These are phyloP conservation scores for Tricholomella constricta DNA, from an alignment of 768 basidiomycete genomes.

Conservation along the genomic window DNA sequence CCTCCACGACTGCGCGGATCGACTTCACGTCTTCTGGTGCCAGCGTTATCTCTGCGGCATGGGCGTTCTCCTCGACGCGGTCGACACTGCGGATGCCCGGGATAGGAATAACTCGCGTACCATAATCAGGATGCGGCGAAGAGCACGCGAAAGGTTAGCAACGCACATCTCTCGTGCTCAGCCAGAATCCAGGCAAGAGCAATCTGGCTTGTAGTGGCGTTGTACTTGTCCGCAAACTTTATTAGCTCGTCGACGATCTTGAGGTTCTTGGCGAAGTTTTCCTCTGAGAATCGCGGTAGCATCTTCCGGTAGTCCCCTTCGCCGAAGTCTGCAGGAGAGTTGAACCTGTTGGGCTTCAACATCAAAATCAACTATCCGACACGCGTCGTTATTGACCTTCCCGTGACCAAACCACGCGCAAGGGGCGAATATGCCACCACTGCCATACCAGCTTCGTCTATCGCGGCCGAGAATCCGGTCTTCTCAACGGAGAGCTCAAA, in stretches of 20 bases:
- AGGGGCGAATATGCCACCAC: conserved; percentile 53
- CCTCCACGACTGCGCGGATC: conserved; percentile 21
- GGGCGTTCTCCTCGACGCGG: conserved; percentile 24
- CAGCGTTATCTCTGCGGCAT: conserved; percentile 19
- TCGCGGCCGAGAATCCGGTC: conserved; percentile 37
- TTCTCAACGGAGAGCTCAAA: conserved; percentile 47
- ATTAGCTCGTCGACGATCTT: conserved; percentile 35
- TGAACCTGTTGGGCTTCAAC: conserved; percentile 14
- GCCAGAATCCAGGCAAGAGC: conserved; percentile 50
- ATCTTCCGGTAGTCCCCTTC: background rate
- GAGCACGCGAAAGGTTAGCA: background rate
- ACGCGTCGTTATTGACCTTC: conserved; percentile 32
- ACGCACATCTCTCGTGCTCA: conserved; percentile 20
- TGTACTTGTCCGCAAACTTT: conserved; percentile 33
- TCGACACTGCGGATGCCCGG: conserved; percentile 21
- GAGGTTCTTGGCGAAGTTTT: conserved; percentile 45
- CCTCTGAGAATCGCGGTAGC: conserved; percentile 30
- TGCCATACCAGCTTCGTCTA: conserved; percentile 43
- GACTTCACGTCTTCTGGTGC: conserved; percentile 21
- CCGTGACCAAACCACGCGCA: conserved; percentile 50
- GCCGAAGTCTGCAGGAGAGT: conserved; percentile 7
- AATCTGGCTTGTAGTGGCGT: conserved; percentile 44
- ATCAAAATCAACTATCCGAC: background rate
- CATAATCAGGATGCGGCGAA: background rate
- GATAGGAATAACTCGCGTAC: conserved; percentile 25